Evolutionary conservation across 768 basidiomycete species (phyloP), one percentile per base, ranked within the genome.

Genomic region (Wakefieldia striispora): DNA sequence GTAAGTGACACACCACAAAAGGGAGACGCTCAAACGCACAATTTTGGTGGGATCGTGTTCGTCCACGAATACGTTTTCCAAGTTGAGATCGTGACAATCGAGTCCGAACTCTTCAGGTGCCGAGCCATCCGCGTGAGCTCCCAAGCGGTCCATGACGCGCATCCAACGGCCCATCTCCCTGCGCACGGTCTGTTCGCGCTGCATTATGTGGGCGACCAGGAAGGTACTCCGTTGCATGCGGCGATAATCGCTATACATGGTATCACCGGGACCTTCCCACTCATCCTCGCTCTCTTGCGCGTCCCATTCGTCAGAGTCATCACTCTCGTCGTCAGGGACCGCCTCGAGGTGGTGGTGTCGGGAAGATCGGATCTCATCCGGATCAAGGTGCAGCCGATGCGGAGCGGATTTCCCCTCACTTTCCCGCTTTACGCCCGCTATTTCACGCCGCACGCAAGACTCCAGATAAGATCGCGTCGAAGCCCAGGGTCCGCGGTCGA

Each of bases 1-100:
- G 24, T 53, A 13, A 47, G 50, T 21, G 1, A 27, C 20, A 53
- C 44, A 26, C 6, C 19, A 19, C 19, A 29, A n/a, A 17, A 43
- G 19, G 19, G 29, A 23, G 26, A 33, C 35, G 8, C 4, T 43
- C 1, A 20, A 33, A 75, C 90, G 59, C 57, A 92, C 90, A 39
- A 92, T 86, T 54, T 76, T 81, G 0, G 84, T 78, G 47, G 75
- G 75, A 58, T 91, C 84, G 3, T 75, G 56, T 31, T 74, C 75
- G 62, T 91, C 87, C 17, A 93, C 90, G 54, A 93, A 92, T 9
- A 92, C 71, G 61, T 92, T 93, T 67, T 90, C 88, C 61, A 90
- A 64, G 59, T 88, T 92, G 40, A 94, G 67, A 63, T 94, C 92
- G 55, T 93, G 92, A 59, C 86, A 86, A 60, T 94, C 91, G 43